Evolutionary conservation across 83 land plant species (phyloP).

Genomic region (Larix sibirica): DNA sequence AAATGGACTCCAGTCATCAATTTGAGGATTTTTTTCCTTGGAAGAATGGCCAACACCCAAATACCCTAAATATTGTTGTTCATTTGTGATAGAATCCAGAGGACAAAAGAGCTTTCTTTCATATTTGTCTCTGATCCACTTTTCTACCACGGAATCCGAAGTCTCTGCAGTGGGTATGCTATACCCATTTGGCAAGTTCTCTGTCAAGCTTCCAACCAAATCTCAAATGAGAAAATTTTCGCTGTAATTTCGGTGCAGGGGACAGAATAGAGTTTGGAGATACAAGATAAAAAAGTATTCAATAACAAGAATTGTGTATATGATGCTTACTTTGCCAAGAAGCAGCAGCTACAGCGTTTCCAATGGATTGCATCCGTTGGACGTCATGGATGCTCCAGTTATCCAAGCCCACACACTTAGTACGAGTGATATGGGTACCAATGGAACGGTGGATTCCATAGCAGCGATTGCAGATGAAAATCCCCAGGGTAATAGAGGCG

Average conservation of each 20-base stretch:
- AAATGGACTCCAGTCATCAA: slow-evolving; percentile 11
- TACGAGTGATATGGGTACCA: slow-evolving; percentile 41
- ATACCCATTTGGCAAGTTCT: slow-evolving; percentile 21
- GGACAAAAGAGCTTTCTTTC: slow-evolving; percentile 35
- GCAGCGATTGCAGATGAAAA: slow-evolving; percentile 46
- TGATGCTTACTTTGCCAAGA: slow-evolving; percentile 35
- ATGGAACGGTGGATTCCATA: slow-evolving; percentile 40
- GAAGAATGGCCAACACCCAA: neutral
- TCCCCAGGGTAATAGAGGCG: slow-evolving; percentile 35
- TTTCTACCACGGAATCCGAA: slow-evolving; percentile 25
- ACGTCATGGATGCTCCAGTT: slow-evolving; percentile 29
- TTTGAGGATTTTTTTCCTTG: neutral
- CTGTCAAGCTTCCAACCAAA: slow-evolving; percentile 7
- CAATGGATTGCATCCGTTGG: slow-evolving; percentile 27
- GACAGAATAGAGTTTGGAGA: too few species aligned
- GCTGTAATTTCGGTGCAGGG: too few species aligned
- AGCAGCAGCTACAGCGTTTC: slow-evolving; percentile 32
- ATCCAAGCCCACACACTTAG: slow-evolving; percentile 37
- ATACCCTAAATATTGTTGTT: neutral
- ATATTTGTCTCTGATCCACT: slow-evolving; percentile 45
- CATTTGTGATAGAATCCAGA: slow-evolving; percentile 10
- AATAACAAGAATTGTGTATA: neutral
- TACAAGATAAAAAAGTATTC: neutral
- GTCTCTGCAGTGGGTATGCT: slow-evolving; percentile 24
- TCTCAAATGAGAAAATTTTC: neutral